Conservation (phyloP, 768 basidiomycete genomes). For the Tricholoma bakamatsutake region DNA sequence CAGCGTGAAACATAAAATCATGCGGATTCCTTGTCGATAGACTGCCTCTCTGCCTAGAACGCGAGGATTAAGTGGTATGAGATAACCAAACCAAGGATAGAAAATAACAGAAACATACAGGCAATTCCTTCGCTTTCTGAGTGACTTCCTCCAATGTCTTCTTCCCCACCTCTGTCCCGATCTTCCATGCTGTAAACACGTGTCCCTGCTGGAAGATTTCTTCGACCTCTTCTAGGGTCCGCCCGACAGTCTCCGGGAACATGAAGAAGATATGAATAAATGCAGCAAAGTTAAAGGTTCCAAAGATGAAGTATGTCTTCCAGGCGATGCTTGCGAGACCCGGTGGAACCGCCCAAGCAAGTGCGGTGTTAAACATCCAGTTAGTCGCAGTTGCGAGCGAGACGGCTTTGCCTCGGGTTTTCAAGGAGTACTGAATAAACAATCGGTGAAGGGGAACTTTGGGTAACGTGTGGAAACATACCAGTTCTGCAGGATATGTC, state of each 20-base stretch:
- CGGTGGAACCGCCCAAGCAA: constrained; percentile 73
- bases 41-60: constrained; percentile 6
- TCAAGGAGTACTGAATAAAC: constrained; percentile 43
- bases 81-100: background rate
- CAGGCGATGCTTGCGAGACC: constrained; percentile 61
- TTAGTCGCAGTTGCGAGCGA: constrained; percentile 49
- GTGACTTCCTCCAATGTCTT: constrained; percentile 51
- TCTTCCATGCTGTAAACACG: constrained; percentile 65
- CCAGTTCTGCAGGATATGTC: constrained; percentile 68
- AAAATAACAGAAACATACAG: background rate
- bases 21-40: constrained; percentile 10
- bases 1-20: constrained; percentile 1
- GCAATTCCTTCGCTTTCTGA: constrained; percentile 18
- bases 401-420: constrained; percentile 57
- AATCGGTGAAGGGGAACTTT: background rate
- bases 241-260: constrained; percentile 73
- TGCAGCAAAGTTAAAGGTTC: constrained; percentile 68
- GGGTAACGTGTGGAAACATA: constrained; percentile 11
- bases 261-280: constrained; percentile 71
- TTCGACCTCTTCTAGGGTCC: constrained; percentile 75
- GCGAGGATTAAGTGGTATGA: background rate
- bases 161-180: constrained; percentile 55
- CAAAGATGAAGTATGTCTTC: constrained; percentile 77
- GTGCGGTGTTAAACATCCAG: constrained; percentile 69
- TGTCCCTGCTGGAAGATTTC: constrained; percentile 70